phyloP scores from a whole-genome alignment of 257 asterid species.

The Catharanthus roseus region DNA sequence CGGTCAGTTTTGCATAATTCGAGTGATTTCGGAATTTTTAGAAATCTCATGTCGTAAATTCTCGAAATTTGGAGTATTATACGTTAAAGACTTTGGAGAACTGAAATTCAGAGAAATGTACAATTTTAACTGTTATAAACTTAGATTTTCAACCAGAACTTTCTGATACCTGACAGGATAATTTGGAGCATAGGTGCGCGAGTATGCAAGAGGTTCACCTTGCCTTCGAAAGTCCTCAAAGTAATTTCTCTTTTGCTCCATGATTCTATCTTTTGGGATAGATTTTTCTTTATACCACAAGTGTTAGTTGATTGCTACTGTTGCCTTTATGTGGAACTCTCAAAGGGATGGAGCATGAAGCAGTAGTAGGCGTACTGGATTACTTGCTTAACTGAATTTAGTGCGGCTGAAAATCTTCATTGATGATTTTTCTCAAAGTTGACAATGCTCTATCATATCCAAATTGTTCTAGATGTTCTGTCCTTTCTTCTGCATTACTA shows the following conservation, averaged over 20 bases:
- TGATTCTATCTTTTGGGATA: not conserved
- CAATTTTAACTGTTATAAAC: constrained; percentile 8
- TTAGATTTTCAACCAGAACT: constrained; percentile 21
- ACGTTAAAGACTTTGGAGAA: not conserved
- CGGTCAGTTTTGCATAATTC: constrained; percentile 10
- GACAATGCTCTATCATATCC: not conserved
- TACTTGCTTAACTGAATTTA: not conserved
- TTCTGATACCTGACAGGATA: constrained; percentile 46
- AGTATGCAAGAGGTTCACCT: constrained; percentile 72
- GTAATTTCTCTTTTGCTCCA: constrained; percentile 26
- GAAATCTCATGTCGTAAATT: not conserved
- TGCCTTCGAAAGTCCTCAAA: constrained; percentile 73
- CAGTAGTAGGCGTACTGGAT: not conserved
- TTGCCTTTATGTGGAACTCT: not conserved
- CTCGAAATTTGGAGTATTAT: not conserved
- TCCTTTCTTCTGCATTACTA: not conserved
- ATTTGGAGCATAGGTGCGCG: constrained; percentile 88
- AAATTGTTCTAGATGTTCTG: not conserved
- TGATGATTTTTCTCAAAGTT: not conserved
- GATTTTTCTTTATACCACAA: not conserved
- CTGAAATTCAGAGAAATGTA: not conserved
- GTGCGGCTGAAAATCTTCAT: not conserved
- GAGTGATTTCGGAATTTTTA: not conserved
- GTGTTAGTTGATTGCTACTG: not conserved
- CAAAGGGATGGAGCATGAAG: not conserved